Conservation (phyloP, 148 eudicot genomes). For the Pouteria glomerata region DNA sequence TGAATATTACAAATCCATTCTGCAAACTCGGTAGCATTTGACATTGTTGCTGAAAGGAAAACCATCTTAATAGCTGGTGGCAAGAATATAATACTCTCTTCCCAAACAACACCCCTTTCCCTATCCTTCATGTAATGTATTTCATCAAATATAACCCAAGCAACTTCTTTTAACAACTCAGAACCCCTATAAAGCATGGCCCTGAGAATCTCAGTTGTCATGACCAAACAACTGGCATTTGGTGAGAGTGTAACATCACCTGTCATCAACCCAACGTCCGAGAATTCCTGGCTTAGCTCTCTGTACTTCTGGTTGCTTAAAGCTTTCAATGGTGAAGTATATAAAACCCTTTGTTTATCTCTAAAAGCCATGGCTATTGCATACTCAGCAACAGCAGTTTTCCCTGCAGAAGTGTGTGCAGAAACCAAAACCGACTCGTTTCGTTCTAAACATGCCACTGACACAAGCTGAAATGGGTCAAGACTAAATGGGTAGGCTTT, state of each 20-base stretch:
- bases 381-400: conserved; percentile 95
- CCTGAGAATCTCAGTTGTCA: conserved; percentile 96
- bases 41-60: conserved; percentile 91
- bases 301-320: conserved; percentile 90
- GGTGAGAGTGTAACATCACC: conserved; percentile 92
- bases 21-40: conserved; percentile 95
- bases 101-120: conserved; percentile 98
- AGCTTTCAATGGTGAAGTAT: conserved; percentile 90
- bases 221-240: conserved; percentile 86
- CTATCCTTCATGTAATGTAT: conserved; percentile 98
- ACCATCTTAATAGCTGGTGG: conserved; percentile 96
- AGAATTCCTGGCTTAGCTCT: conserved; percentile 76
- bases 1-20: conserved; percentile 97
- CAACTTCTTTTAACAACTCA: conserved; percentile 85
- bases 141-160: conserved; percentile 98
- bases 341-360: conserved; percentile 79
- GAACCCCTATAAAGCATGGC: conserved; percentile 95
- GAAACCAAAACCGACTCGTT: conserved; percentile 84
- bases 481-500: conserved; percentile 66
- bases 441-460: conserved; percentile 84
- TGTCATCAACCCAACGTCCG: conserved; percentile 91
- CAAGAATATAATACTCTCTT: conserved; percentile 88
- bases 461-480: conserved; percentile 82
- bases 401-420: conserved; percentile 93
- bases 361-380: conserved; percentile 92